Percentiles rank a stretch among this genome's conserved stretches.
Conservation (phyloP, 2,329 filamentous ascomycete species). For the Blastomyces emzantsi region DNA sequence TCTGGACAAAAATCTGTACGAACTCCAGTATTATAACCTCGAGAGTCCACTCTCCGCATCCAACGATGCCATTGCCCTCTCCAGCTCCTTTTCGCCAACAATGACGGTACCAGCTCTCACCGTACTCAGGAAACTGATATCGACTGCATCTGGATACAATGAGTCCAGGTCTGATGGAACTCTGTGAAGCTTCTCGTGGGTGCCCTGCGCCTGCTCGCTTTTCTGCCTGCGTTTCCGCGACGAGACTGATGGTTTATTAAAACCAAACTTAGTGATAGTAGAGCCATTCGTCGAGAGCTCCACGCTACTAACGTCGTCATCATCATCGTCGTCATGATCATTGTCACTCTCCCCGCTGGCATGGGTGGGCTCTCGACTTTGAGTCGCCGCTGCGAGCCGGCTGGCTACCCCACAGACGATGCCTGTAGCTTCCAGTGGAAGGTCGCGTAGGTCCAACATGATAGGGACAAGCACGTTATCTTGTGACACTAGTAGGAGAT, state of each 20-base stretch:
- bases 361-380: slow-evolving; percentile 33
- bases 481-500: slow-evolving; percentile 66
- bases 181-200: neutral
- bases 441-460: slow-evolving; percentile 69
- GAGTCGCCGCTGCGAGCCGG: slow-evolving; percentile 64
- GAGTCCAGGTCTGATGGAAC: slow-evolving; percentile 25
- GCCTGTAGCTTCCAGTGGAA: slow-evolving; percentile 82
- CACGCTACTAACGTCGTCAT: slow-evolving; percentile 6
- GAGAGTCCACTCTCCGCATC: slow-evolving; percentile 20
- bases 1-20: neutral
- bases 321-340: neutral
- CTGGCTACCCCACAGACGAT: slow-evolving; percentile 93
- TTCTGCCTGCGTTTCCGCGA: neutral
- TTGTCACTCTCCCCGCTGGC: neutral
- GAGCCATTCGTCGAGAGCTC: neutral
- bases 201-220: neutral
- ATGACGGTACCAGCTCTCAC: slow-evolving; percentile 84
- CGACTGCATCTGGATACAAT: slow-evolving; percentile 43
- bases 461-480: slow-evolving; percentile 68
- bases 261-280: neutral
- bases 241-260: neutral
- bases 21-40: neutral
- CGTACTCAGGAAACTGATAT: slow-evolving; percentile 86
- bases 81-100: slow-evolving; percentile 63
- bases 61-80: slow-evolving; percentile 64